These are phyloP conservation scores for Sanghuangporus sanghuang DNA, from an alignment of 1,284 basidiomycete genomes.

Conservation along the genomic window DNA sequence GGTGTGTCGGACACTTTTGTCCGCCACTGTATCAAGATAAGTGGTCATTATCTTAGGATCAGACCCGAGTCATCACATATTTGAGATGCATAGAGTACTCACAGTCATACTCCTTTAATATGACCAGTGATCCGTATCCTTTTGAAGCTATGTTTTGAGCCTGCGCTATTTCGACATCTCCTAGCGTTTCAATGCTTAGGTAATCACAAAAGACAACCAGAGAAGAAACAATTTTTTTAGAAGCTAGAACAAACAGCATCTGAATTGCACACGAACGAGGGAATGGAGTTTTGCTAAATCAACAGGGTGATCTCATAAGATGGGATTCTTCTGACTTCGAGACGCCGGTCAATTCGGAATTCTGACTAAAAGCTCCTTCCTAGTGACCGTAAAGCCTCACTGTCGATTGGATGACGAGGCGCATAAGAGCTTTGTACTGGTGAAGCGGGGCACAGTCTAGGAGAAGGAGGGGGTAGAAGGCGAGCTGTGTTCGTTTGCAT, in stretches of 20 bases:
- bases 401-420: constrained; percentile 31
- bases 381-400: constrained; percentile 28
- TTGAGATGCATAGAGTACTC: too few species aligned
- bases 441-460: constrained; percentile 6
- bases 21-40: neutral
- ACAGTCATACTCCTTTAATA: too few species aligned
- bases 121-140: neutral
- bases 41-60: constrained; percentile 1
- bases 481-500: constrained; percentile 11
- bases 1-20: neutral
- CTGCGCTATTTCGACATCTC: too few species aligned
- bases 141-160: too few species aligned
- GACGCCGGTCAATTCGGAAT: constrained; percentile 7
- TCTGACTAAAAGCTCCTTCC: constrained; percentile 14
- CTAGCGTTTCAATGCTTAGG: neutral
- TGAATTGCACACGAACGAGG: neutral
- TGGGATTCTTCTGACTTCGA: neutral
- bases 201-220: neutral
- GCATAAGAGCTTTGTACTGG: constrained; percentile 21
- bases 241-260: neutral
- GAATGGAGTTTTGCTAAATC: neutral
- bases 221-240: neutral
- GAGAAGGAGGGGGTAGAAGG: constrained; percentile 6
- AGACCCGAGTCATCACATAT: too few species aligned
- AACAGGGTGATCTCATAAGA: neutral